phyloP scores from a whole-genome alignment of 345 rosid species.

The Clausena lansium region DNA sequence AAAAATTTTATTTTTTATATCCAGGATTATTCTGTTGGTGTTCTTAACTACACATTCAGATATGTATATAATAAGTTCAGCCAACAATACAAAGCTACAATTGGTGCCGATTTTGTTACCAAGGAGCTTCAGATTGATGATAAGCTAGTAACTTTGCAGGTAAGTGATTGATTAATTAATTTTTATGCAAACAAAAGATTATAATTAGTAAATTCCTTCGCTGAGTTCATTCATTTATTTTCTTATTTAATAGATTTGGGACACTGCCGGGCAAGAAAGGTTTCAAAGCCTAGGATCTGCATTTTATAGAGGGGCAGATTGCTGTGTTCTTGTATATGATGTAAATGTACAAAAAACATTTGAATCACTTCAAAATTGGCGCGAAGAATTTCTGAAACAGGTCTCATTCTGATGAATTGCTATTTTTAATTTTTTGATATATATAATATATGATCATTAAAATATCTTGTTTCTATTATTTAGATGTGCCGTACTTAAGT shows the following conservation, averaged over 20 bases:
- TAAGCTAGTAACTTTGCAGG: slow-evolving; percentile 76
- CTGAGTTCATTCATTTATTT: neutral
- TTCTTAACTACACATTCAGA: slow-evolving; percentile 34
- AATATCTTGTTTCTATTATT: no score
- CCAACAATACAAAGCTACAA: slow-evolving; percentile 82
- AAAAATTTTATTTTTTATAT: no score
- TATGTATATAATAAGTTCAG: slow-evolving; percentile 77
- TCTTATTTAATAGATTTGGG: slow-evolving; percentile 66
- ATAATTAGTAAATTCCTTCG: neutral
- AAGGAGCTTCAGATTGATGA: slow-evolving; percentile 80
- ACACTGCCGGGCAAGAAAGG: slow-evolving; percentile 96
- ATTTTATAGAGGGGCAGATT: slow-evolving; percentile 90
- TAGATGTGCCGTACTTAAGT: no score
- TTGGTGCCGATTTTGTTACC: slow-evolving; percentile 92
- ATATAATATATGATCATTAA: no score
- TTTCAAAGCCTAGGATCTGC: slow-evolving; percentile 87
- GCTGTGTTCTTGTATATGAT: slow-evolving; percentile 75
- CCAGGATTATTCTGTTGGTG: no score
- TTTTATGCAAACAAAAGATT: slow-evolving; percentile 1
- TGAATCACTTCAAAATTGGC: slow-evolving; percentile 69
- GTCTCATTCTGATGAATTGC: slow-evolving; percentile 10
- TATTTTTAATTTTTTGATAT: no score
- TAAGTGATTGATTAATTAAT: slow-evolving; percentile 19
- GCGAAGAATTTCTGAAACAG: slow-evolving; percentile 75
- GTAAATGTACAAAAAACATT: slow-evolving; percentile 62